Conservation (phyloP, 768 basidiomycete genomes). For the Tylopilus felleus region DNA sequence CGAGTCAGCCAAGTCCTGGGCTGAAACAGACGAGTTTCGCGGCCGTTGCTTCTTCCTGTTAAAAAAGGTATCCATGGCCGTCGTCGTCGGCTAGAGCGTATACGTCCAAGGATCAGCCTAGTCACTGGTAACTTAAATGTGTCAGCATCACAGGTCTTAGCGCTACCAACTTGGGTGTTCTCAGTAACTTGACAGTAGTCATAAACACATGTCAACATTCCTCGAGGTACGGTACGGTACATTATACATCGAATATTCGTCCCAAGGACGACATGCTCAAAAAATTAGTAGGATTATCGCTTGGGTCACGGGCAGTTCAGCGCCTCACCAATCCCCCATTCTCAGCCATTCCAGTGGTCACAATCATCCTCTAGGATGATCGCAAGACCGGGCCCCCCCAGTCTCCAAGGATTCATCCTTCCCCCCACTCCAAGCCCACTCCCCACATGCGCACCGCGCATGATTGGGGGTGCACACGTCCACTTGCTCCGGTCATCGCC, state of each 20-base stretch:
- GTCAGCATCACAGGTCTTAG: constrained; percentile 3
- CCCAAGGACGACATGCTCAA: constrained; percentile 25
- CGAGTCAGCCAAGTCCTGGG: constrained; percentile 62
- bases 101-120: constrained; percentile 3
- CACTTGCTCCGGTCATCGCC: constrained; percentile 38
- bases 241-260: constrained; percentile 7
- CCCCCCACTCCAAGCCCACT: constrained; percentile 37
- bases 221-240: not conserved
- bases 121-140: constrained; percentile 1
- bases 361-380: constrained; percentile 11
- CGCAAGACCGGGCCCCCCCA: constrained; percentile 23
- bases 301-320: constrained; percentile 29
- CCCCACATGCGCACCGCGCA: constrained; percentile 22
- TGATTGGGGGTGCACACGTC: constrained; percentile 26
- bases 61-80: constrained; percentile 63
- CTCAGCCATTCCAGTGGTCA: constrained; percentile 20
- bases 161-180: not conserved
- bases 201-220: constrained; percentile 27
- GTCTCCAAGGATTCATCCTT: constrained; percentile 42
- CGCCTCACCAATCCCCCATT: constrained; percentile 27
- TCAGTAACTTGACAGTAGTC: constrained; percentile 1
- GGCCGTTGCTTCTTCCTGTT: constrained; percentile 57
- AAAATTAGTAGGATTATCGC: constrained; percentile 27
- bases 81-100: constrained; percentile 13
- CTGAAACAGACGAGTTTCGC: constrained; percentile 60